Base-by-base conservation (phyloP, 345 rosid species). In the Laguncularia racemosa region DNA sequence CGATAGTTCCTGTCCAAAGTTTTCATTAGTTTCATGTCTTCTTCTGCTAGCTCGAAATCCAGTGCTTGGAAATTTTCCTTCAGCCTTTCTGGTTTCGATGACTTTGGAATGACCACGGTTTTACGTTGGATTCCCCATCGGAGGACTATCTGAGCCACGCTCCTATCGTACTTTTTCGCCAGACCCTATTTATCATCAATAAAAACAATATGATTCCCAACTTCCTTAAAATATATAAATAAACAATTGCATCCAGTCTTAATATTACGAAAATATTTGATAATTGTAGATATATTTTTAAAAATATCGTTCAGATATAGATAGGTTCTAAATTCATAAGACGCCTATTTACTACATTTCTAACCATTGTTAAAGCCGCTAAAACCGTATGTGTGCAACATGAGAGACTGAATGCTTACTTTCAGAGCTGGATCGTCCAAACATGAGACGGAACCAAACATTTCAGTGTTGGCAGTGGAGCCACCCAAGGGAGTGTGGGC, bases 401-500 rank as follows among this genome's bases (percentile, higher is more conserved):
- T n/a, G n/a, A n/a, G n/a, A n/a, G n/a, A n/a, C 20, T 46, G 3
- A 23, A 23, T 6, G 28, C 81, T 65, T 74, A 82, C 96, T 69
- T 81, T 82, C 48, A 91, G 81, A 71, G 76, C 65, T 15, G 85
- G 84, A 60, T 91, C 92, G 54, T 91, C 96, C 64, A 91, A 71
- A 56, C 90, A 88, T 10, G 95, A 91, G 5, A 79, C 83, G 0
- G 96, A 54, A 21, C 92, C 92, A 56, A 86, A 84, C 84, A 73
- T 79, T 65, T 88, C 86, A 6, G 84, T 71, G 43, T 85, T 91
- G 28, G 90, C 96, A 0, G 46, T 67, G 50, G 92, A 76, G 50
- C 98, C 98, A 54, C 92, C 95, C 0, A 85, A 81, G 61, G 96
- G 96, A 54, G 96, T 91, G 67, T 88, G 96, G 26, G 95, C 95